These are phyloP conservation scores for Komagataella ulmi DNA, from an alignment of 805 yeast genomes.

Conservation along the genomic window DNA sequence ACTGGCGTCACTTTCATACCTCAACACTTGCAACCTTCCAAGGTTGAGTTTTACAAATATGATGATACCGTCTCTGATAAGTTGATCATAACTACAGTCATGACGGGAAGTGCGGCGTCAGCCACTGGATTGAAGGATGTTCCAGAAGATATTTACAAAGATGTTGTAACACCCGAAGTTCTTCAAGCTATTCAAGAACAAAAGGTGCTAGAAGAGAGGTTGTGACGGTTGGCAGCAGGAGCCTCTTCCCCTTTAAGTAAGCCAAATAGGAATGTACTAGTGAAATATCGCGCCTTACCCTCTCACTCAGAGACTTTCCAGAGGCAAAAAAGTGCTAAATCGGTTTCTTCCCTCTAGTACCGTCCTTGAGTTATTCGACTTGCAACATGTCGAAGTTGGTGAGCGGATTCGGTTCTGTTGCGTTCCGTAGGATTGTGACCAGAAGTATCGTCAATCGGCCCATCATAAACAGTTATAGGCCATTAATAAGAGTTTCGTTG, in stretches of 20 bases:
- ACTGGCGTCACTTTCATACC: constrained; percentile 79
- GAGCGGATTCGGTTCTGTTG: neutral
- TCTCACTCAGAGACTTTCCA: neutral
- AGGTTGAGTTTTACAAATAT: constrained; percentile 17
- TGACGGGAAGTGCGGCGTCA: constrained; percentile 18
- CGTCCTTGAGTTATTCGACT: neutral
- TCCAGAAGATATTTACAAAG: constrained; percentile 44
- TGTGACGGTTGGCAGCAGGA: neutral
- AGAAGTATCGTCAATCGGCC: neutral
- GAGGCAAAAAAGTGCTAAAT: neutral
- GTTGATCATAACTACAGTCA: constrained; percentile 32
- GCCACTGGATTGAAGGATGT: constrained; percentile 57
- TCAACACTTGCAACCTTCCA: constrained; percentile 56
- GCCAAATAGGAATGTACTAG: neutral
- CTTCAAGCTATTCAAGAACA: constrained; percentile 50
- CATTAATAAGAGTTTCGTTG: neutral
- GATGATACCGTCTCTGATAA: constrained; percentile 14
- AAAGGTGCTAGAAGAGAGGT: constrained; percentile 30
- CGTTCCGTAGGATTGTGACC: neutral
- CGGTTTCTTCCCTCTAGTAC: neutral
- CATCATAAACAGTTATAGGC: neutral
- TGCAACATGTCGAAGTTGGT: neutral
- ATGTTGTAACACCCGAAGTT: constrained; percentile 40
- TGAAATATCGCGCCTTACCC: neutral
- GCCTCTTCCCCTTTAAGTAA: neutral